Evolutionary conservation across 2,329 filamentous ascomycete species (phyloP).

Genomic region (Sporothrix pseudoabietina): DNA sequence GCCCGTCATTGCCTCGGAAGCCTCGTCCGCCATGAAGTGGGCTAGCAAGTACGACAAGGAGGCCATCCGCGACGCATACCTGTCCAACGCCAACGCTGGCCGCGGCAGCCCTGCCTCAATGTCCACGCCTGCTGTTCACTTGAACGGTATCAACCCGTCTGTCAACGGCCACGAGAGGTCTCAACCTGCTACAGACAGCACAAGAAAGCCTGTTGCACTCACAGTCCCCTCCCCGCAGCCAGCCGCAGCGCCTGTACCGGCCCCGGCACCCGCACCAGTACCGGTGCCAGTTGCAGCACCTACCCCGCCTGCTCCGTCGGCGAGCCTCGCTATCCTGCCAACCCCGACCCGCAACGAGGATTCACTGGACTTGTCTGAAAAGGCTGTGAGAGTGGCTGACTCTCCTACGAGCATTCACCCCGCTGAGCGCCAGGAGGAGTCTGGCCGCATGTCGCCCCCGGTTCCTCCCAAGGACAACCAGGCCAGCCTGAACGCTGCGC

Average conservation of each 20-base stretch:
- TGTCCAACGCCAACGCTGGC: conserved; percentile 72
- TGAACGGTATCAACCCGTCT: conserved; percentile 28
- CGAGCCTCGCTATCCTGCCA: conserved; percentile 15
- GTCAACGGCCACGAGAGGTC: not conserved
- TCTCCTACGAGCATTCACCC: conserved; percentile 43
- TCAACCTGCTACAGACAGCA: not conserved
- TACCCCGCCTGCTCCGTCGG: not conserved
- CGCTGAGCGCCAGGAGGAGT: conserved; percentile 33
- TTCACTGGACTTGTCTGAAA: conserved; percentile 41
- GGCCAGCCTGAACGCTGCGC: conserved; percentile 42
- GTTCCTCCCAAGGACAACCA: conserved; percentile 45
- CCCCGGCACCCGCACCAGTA: not conserved
- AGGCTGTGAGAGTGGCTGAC: conserved; percentile 40
- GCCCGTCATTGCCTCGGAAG: conserved; percentile 79
- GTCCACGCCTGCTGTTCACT: conserved; percentile 30
- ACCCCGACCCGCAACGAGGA: conserved; percentile 18
- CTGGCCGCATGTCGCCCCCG: conserved; percentile 39
- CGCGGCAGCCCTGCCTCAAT: conserved; percentile 52
- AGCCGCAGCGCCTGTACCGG: not conserved
- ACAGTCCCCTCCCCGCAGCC: not conserved
- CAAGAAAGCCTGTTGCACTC: conserved; percentile 24
- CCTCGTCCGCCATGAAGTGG: conserved; percentile 95
- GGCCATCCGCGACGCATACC: conserved; percentile 79
- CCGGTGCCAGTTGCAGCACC: not conserved
- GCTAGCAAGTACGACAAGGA: conserved; percentile 93